Conservation (phyloP, 2,329 filamentous ascomycete species). For the Phialophora chinensis region DNA sequence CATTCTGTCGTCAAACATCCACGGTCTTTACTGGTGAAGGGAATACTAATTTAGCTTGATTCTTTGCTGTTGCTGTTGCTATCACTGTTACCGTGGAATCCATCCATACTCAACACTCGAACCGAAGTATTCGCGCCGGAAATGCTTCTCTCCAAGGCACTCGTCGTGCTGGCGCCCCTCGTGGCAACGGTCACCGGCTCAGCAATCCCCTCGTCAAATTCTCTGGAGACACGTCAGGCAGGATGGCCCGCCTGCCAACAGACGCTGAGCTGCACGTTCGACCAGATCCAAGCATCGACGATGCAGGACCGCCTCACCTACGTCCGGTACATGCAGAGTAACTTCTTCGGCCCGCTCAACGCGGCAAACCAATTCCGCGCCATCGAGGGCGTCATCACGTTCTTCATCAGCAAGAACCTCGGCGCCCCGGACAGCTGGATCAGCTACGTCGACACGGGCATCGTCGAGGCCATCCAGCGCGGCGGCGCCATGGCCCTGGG, state of each 20-base stretch:
- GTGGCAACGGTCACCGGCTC: neutral
- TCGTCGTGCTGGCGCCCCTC: neutral
- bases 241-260: conserved; percentile 14
- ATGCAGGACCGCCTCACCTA: conserved; percentile 38
- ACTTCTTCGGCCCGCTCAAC: conserved; percentile 30
- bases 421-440: conserved; percentile 36
- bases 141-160: neutral
- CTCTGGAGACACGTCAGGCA: neutral
- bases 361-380: conserved; percentile 37
- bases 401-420: conserved; percentile 39
- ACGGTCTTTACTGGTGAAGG: too few species aligned
- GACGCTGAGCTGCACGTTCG: conserved; percentile 37
- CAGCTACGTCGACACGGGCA: conserved; percentile 38
- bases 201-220: neutral
- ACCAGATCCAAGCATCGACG: conserved; percentile 37
- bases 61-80: neutral
- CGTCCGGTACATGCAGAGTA: conserved; percentile 38
- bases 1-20: too few species aligned
- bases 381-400: conserved; percentile 38
- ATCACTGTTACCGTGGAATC: too few species aligned
- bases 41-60: too few species aligned
- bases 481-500: conserved; percentile 25
- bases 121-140: neutral
- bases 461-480: conserved; percentile 22
- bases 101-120: too few species aligned